Evolutionary conservation across 768 basidiomycete species (phyloP), one percentile per base, ranked within the genome.

Genomic region (Cyclocybe cylindracea): DNA sequence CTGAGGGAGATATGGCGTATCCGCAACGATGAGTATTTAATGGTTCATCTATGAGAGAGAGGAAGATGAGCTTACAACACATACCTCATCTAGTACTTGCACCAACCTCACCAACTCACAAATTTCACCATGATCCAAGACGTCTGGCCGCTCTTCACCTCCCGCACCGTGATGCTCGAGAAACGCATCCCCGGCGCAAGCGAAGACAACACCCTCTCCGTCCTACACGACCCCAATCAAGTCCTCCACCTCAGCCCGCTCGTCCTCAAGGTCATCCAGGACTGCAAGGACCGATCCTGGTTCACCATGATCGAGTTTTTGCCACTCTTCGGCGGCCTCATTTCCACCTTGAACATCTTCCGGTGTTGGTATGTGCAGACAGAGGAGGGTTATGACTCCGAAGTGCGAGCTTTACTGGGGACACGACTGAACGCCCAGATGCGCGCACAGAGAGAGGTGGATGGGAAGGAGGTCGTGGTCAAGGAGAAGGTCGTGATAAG

Each of bases 81-180:
- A 24, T 35, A 39, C 32, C 24, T 43, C 16, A 34, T 31, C 11
- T n/a, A 35, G 6, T 19, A 16, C 48, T 34, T 35, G 14, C 43
- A 24, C 11, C 36, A 10, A 46, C 11, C 41, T 39, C 7, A 44
- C 29, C 14, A 39, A 29, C 43, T 7, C n/a, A n/a, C 48, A 31
- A 14, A 5, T n/a, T 33, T 19, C 10, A 4, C 40, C 8, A 38
- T n/a, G 32, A 48, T 34, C 13, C 8, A 18, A 9, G 59, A 55
- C 52, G 63, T 71, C 58, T 73, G 68, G 68, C 63, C 63, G 13
- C 58, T 77, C 50, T 66, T 66, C 47, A 51, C 60, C 19, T 65
- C 64, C 36, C 67, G 65, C 36, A 56, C 63, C 18, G 50, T 68
- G 5, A 34, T 51, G 14, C 47, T 64, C 9, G 57, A 52, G 13